Conservation (phyloP, 805 yeast genomes). For the Candida silvatica region DNA sequence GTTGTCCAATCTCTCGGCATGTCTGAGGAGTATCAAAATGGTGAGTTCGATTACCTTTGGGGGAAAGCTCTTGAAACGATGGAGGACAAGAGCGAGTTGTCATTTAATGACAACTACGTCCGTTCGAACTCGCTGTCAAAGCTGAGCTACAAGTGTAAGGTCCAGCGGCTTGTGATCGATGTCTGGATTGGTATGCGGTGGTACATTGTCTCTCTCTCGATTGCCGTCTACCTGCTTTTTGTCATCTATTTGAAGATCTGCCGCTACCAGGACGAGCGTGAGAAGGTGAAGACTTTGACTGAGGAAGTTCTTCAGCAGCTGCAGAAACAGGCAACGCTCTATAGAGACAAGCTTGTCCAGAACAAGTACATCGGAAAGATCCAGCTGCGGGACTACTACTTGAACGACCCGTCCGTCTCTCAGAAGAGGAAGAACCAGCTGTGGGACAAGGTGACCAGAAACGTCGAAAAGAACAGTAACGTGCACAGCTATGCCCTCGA, state of each 20-base stretch:
- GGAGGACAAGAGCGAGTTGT: conserved; percentile 12
- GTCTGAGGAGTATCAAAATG: conserved; percentile 4
- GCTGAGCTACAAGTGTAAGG: conserved; percentile 20
- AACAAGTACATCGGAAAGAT: conserved; percentile 53
- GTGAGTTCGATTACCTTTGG: conserved; percentile 20
- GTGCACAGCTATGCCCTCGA: conserved; percentile 58
- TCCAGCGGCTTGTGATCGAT: conserved; percentile 16
- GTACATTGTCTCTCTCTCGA: conserved; percentile 10
- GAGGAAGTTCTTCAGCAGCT: conserved; percentile 42
- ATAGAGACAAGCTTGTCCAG: conserved; percentile 25
- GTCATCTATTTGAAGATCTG: conserved; percentile 27
- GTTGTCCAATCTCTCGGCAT: conserved; percentile 42
- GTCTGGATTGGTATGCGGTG: conserved; percentile 15
- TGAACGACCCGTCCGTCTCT: conserved; percentile 28
- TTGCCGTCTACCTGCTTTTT: conserved; percentile 3
- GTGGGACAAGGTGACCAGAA: conserved; percentile 51
- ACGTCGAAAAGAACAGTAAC: conserved; percentile 59
- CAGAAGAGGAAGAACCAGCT: conserved; percentile 34
- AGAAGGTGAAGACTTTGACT: conserved; percentile 36
- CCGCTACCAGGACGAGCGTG: conserved; percentile 28
- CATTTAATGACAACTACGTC: conserved; percentile 8
- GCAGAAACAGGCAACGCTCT: conserved; percentile 33
- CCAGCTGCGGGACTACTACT: conserved; percentile 61
- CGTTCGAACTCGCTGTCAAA: conserved; percentile 22
- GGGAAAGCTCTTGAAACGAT: conserved; percentile 13